phyloP scores from a whole-genome alignment of 192 early-diverging fungal genomes.

The Oehlia diaphana region DNA sequence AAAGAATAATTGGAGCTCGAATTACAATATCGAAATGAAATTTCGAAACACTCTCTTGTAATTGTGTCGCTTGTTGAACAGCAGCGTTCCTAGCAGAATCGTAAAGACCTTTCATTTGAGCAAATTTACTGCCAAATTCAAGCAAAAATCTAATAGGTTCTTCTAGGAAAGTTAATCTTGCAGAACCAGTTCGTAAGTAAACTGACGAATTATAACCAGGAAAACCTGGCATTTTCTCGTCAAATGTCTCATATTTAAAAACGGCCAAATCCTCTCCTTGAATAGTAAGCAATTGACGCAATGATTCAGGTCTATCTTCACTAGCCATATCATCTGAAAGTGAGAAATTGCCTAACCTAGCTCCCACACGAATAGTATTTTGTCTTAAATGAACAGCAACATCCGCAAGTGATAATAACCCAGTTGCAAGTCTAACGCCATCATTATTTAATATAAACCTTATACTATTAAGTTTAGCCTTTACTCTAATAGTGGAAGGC shows the following conservation, averaged over 20 bases:
- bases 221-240: constrained; percentile 52
- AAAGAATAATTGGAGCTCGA: constrained; percentile 81
- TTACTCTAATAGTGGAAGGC: constrained; percentile 71
- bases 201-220: constrained; percentile 86
- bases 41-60: constrained; percentile 74
- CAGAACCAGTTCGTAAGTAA: constrained; percentile 76
- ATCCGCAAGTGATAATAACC: constrained; percentile 71
- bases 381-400: constrained; percentile 64
- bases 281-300: constrained; percentile 69
- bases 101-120: constrained; percentile 81
- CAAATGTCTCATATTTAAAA: constrained; percentile 85
- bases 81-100: constrained; percentile 89
- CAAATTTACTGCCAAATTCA: constrained; percentile 82
- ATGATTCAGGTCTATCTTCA: neutral
- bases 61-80: constrained; percentile 71
- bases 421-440: constrained; percentile 70
- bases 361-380: constrained; percentile 59
- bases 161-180: constrained; percentile 78
- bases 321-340: constrained; percentile 61
- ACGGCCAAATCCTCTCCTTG: constrained; percentile 88
- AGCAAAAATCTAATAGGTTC: constrained; percentile 70
- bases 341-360: constrained; percentile 71
- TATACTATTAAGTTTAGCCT: constrained; percentile 74
- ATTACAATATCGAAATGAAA: constrained; percentile 87
- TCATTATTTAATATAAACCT: constrained; percentile 84